Base-by-base conservation (phyloP, 208 protist genomes). In the Acanthamoeba lenticulata region DNA sequence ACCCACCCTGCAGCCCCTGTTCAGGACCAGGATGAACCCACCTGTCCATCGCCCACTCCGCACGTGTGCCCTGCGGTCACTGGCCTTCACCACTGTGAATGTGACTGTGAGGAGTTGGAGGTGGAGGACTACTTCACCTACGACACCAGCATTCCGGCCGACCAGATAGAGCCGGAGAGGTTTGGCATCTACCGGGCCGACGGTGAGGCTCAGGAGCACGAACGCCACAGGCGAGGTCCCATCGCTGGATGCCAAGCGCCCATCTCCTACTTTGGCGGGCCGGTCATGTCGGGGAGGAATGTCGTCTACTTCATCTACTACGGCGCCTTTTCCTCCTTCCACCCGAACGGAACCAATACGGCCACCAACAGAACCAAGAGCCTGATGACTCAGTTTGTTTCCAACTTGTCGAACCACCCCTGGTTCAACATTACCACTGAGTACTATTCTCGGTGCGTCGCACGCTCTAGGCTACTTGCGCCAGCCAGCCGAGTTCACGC, bases 401-500 rank as follows among this genome's bases (percentile, higher is more conserved):
- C 44, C 0, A 24, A n/a, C 13, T 13, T 86, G 11, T 86, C 77
- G 42, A 86, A 86, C 77, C 4, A 13, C 17, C 24, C 44, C 29
- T 86, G 77, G 77, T 57, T 45, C n/a, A 86, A 86, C 44, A 86
- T 86, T 29, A 19, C 77, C 1, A 86, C 77, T 27, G 77, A 86
- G 77, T 86, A 86, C 77, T 86, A 40, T 29, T 86, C 77, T 9
- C 49, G 77, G 77, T 86, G n/a, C n/a, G n/a, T n/a, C n/a, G n/a
- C n/a, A n/a, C n/a, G n/a, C n/a, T n/a, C n/a, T n/a, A n/a, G n/a
- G n/a, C n/a, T n/a, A n/a, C n/a, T n/a, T n/a, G n/a, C n/a, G n/a
- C n/a, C n/a, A n/a, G n/a, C n/a, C n/a, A n/a, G n/a, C n/a, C n/a
- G n/a, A n/a, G n/a, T n/a, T n/a, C n/a, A n/a, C n/a, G n/a, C n/a